Evolutionary conservation across 805 yeast genomes (phyloP).

Genomic region (Candida sithepensis): DNA sequence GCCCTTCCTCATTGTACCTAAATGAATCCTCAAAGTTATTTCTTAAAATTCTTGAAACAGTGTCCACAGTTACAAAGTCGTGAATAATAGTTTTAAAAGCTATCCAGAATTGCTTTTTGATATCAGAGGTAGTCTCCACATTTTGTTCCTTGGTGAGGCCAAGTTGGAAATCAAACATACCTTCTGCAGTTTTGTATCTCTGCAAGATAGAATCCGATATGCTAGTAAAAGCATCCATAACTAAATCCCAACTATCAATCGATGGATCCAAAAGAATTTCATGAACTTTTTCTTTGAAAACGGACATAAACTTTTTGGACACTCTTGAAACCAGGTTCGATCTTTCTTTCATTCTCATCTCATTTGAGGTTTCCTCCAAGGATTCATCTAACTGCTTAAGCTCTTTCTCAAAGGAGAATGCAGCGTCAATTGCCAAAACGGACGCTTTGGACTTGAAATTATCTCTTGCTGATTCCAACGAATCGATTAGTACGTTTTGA

Average conservation of each 20-base stretch:
- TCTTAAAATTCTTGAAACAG: slow-evolving; percentile 59
- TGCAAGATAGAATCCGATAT: slow-evolving; percentile 29
- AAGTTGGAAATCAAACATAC: slow-evolving; percentile 56
- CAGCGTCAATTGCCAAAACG: slow-evolving; percentile 31
- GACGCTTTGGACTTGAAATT: slow-evolving; percentile 32
- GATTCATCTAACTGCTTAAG: slow-evolving; percentile 30
- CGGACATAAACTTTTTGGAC: slow-evolving; percentile 42
- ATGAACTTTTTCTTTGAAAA: slow-evolving; percentile 49
- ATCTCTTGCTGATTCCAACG: slow-evolving; percentile 16
- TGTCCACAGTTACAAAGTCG: slow-evolving; percentile 64
- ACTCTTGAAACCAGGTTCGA: slow-evolving; percentile 39
- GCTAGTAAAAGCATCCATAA: slow-evolving; percentile 41
- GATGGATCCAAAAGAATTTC: slow-evolving; percentile 48
- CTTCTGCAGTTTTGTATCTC: slow-evolving; percentile 26
- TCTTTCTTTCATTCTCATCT: slow-evolving; percentile 38
- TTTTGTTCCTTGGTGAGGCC: slow-evolving; percentile 51
- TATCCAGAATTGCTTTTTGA: slow-evolving; percentile 62
- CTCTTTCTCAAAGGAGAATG: slow-evolving; percentile 31
- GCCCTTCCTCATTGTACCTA: slow-evolving; percentile 75
- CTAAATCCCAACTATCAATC: slow-evolving; percentile 57
- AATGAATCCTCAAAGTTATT: slow-evolving; percentile 81
- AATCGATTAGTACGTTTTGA: slow-evolving; percentile 24
- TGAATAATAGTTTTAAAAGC: slow-evolving; percentile 54
- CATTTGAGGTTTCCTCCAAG: slow-evolving; percentile 29
- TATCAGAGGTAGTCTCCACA: slow-evolving; percentile 34